These are phyloP conservation scores for Colletotrichum navitas DNA, from an alignment of 2,329 filamentous ascomycete species.

Conservation along the genomic window DNA sequence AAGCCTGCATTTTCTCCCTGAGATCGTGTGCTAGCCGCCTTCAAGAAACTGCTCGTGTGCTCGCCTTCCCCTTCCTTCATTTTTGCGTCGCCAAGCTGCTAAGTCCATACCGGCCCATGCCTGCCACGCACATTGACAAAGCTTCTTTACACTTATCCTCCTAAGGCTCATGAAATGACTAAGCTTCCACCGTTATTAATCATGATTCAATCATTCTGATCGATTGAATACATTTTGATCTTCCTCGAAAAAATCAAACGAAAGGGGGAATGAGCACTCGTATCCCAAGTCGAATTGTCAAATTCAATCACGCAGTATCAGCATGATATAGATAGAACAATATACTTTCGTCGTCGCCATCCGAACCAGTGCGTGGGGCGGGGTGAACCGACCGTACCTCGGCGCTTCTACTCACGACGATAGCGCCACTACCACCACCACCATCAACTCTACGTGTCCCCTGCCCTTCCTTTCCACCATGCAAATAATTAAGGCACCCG, in stretches of 20 bases:
- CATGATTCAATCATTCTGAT: too few relatives aligned
- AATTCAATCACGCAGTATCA: too few relatives aligned
- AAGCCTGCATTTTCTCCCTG: slow-evolving; percentile 16
- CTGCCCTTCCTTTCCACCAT: neutral
- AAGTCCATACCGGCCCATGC: slow-evolving; percentile 27
- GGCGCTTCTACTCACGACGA: neutral
- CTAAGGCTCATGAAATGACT: slow-evolving; percentile 2
- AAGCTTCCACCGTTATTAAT: neutral
- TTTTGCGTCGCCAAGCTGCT: slow-evolving; percentile 26
- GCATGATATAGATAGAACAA: neutral
- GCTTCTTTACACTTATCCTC: slow-evolving; percentile 40
- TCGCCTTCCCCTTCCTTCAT: slow-evolving; percentile 22
- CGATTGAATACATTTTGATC: too few relatives aligned
- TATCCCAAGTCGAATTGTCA: neutral
- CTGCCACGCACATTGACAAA: slow-evolving; percentile 41
- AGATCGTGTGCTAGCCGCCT: slow-evolving; percentile 25
- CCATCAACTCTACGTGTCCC: neutral
- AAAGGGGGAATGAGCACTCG: neutral
- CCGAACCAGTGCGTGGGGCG: slow-evolving; percentile 5
- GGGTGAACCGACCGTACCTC: slow-evolving; percentile 14
- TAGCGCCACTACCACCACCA: neutral
- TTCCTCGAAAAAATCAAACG: too few relatives aligned
- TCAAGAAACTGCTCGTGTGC: slow-evolving; percentile 41
- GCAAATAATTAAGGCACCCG: too few relatives aligned
- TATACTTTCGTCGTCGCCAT: neutral